These are phyloP conservation scores for Chrysosporium keratinophilum DNA, from an alignment of 2,329 filamentous ascomycete genomes.

Conservation along the genomic window DNA sequence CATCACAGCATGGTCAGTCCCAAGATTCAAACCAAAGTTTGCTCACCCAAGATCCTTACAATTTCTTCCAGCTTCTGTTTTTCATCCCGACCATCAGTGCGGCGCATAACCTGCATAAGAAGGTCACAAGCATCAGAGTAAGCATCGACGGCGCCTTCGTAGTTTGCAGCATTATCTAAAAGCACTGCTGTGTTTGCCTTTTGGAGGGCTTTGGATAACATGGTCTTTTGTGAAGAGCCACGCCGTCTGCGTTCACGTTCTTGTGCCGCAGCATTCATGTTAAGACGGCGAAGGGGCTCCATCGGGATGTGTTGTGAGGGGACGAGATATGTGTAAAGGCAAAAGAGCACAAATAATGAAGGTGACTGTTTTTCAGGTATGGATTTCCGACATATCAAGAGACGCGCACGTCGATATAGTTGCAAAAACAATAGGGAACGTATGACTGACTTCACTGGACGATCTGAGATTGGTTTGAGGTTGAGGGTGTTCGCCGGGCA, in stretches of 20 bases:
- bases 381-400: not conserved
- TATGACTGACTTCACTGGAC: not conserved
- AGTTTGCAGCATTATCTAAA: conserved; percentile 91
- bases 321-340: too few relatives aligned
- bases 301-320: not conserved
- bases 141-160: conserved; percentile 78
- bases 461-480: not conserved
- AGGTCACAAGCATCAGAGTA: conserved; percentile 86
- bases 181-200: conserved; percentile 94
- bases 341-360: not conserved
- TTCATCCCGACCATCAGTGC: conserved; percentile 78
- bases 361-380: not conserved
- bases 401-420: not conserved
- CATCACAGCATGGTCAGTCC: not conserved
- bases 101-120: conserved; percentile 74
- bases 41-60: conserved; percentile 46
- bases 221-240: conserved; percentile 73
- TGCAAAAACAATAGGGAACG: not conserved
- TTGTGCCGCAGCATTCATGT: conserved; percentile 4
- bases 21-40: not conserved
- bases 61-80: conserved; percentile 79
- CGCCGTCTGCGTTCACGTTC: conserved; percentile 18
- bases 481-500: not conserved
- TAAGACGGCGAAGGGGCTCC: not conserved
- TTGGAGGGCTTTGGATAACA: conserved; percentile 89